Conservation (phyloP, 352 stramenopile genomes). For the Globisporangium canariense region DNA sequence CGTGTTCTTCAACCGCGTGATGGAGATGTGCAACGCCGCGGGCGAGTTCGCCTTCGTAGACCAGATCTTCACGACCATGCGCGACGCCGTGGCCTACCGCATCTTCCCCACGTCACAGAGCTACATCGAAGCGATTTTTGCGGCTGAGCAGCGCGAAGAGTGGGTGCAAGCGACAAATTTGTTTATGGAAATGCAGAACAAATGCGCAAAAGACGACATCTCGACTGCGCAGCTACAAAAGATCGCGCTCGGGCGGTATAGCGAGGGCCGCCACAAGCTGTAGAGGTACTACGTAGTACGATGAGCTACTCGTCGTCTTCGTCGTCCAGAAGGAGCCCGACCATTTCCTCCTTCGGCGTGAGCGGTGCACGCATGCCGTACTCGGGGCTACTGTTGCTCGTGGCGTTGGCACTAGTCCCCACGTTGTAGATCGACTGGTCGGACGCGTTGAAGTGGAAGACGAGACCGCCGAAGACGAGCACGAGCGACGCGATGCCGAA, state of each 20-base stretch:
- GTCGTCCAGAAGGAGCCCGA: conserved; percentile 45
- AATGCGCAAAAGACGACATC: conserved; percentile 49
- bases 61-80: conserved; percentile 72
- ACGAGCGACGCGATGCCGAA: conserved; percentile 75
- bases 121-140: conserved; percentile 76
- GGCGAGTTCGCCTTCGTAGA: conserved; percentile 43
- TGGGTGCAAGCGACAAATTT: conserved; percentile 63
- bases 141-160: conserved; percentile 59
- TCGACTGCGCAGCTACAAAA: conserved; percentile 41
- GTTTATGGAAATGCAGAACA: conserved; percentile 76
- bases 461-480: conserved; percentile 58
- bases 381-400: conserved; percentile 31
- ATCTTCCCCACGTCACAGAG: conserved; percentile 49
- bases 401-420: background rate
- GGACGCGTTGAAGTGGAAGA: conserved; percentile 78
- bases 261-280: conserved; percentile 26
- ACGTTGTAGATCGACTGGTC: conserved; percentile 71
- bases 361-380: conserved; percentile 28
- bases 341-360: conserved; percentile 45
- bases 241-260: conserved; percentile 66
- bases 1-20: conserved; percentile 46
- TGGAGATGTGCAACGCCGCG: conserved; percentile 68
- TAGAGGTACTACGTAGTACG: background rate
- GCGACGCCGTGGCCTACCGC: conserved; percentile 40
- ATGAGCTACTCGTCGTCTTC: conserved; percentile 11